Percentiles rank a stretch among this genome's conserved stretches.
Evolutionary conservation across 805 yeast species (phyloP).

Genomic region (Candida succiphila): DNA sequence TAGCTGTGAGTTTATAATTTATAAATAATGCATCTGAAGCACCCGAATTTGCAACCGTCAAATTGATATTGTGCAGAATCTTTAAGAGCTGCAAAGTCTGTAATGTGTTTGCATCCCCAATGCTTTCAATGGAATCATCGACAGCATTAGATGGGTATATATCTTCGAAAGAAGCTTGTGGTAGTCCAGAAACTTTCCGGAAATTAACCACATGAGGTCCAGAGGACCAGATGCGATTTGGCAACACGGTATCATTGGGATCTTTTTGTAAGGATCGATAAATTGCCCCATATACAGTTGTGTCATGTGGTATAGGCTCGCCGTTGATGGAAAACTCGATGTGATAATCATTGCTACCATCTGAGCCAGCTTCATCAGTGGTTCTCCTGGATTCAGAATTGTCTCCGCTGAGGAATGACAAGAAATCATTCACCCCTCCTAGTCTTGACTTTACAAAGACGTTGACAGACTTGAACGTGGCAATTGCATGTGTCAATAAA

Average conservation of each 20-base stretch:
- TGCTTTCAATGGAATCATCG: slow-evolving; percentile 18
- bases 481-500: slow-evolving; percentile 48
- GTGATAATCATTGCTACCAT: slow-evolving; percentile 22
- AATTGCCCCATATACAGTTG: slow-evolving; percentile 71
- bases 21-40: slow-evolving; percentile 34
- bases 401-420: slow-evolving; percentile 12
- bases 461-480: slow-evolving; percentile 44
- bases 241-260: slow-evolving; percentile 31
- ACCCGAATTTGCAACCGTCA: slow-evolving; percentile 12
- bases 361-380: slow-evolving; percentile 8
- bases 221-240: slow-evolving; percentile 47
- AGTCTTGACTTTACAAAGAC: slow-evolving; percentile 34
- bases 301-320: slow-evolving; percentile 47
- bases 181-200: slow-evolving; percentile 24
- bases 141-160: slow-evolving; percentile 19
- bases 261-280: slow-evolving; percentile 36
- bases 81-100: slow-evolving; percentile 39
- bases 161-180: slow-evolving; percentile 16
- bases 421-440: slow-evolving; percentile 18
- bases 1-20: slow-evolving; percentile 78
- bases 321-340: slow-evolving; percentile 53
- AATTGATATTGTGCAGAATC: slow-evolving; percentile 31
- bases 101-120: slow-evolving; percentile 24
- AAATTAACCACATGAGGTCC: slow-evolving; percentile 41
- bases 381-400: slow-evolving; percentile 4